Evolutionary conservation across 2,329 filamentous ascomycete genomes (phyloP).

Genomic region (Sordariomycetes sp.): DNA sequence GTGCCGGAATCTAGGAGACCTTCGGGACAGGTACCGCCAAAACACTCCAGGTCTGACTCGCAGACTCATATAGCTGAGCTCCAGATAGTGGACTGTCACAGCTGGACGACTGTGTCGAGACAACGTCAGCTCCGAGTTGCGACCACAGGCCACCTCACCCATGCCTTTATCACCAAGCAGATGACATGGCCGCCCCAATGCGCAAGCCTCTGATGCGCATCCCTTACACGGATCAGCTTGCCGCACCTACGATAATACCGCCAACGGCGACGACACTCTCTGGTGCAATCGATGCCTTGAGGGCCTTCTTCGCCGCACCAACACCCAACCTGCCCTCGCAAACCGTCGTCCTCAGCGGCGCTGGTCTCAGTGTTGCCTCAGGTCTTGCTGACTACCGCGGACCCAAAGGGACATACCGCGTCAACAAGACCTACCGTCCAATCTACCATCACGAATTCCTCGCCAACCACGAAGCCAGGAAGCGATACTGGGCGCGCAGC

Average conservation of each 20-base stretch:
- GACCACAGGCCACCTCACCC: neutral
- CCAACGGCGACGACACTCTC: slow-evolving; percentile 56
- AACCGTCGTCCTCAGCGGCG: slow-evolving; percentile 58
- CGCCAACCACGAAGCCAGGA: slow-evolving; percentile 69
- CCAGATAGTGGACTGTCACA: too few relatives aligned
- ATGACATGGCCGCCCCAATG: slow-evolving; percentile 31
- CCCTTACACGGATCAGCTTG: slow-evolving; percentile 78
- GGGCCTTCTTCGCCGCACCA: slow-evolving; percentile 62
- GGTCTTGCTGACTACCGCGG: slow-evolving; percentile 91
- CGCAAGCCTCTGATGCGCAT: slow-evolving; percentile 73
- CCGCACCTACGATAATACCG: slow-evolving; percentile 67
- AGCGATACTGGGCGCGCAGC: slow-evolving; percentile 91
- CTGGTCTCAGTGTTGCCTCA: slow-evolving; percentile 87
- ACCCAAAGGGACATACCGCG: slow-evolving; percentile 79
- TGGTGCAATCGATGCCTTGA: slow-evolving; percentile 69
- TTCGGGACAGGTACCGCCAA: too few relatives aligned
- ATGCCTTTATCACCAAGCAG: neutral
- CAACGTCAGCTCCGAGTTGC: too few relatives aligned
- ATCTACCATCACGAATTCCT: slow-evolving; percentile 93
- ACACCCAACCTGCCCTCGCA: slow-evolving; percentile 35
- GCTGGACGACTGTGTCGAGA: too few relatives aligned
- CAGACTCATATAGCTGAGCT: too few relatives aligned
- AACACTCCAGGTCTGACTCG: too few relatives aligned
- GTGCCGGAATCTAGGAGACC: too few relatives aligned
- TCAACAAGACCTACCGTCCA: slow-evolving; percentile 83